These are phyloP conservation scores for Mycena capillaripes DNA, from an alignment of 768 basidiomycete genomes.

Conservation along the genomic window DNA sequence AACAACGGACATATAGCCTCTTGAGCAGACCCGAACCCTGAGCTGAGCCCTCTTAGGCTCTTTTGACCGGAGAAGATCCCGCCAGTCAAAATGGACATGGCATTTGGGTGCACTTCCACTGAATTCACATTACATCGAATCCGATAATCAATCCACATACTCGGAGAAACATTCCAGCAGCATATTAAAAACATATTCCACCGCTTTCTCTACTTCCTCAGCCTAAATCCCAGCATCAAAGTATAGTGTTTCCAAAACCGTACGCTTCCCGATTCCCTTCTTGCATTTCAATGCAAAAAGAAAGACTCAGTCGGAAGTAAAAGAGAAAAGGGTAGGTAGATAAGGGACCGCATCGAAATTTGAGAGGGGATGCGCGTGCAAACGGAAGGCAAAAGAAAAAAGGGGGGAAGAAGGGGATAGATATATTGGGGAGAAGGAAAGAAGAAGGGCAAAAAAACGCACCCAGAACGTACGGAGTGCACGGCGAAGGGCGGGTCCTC, in stretches of 20 bases:
- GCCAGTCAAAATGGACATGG: background rate
- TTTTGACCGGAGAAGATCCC: background rate
- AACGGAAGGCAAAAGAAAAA: background rate
- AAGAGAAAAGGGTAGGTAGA: no score
- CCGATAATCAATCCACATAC: background rate
- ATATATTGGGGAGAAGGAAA: background rate
- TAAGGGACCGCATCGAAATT: no score
- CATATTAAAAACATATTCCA: background rate
- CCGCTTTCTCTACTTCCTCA: background rate
- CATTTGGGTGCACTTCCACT: background rate
- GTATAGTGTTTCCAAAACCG: background rate
- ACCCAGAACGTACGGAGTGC: no score
- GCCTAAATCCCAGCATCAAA: background rate
- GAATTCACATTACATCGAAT: background rate
- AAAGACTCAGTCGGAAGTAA: no score
- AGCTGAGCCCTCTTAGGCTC: background rate
- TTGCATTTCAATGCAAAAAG: no score
- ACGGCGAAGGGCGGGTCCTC: no score
- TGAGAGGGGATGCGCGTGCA: no score
- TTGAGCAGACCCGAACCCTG: background rate
- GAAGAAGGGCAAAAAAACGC: background rate
- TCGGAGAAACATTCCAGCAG: conserved; percentile 10
- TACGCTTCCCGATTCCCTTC: background rate
- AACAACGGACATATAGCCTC: background rate
- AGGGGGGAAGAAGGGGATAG: no score